A percentile compares a stretch with the other conserved stretches of the same genome.
phyloP scores from a whole-genome alignment of 1,284 basidiomycete genomes.

The Ustilago lituana region DNA sequence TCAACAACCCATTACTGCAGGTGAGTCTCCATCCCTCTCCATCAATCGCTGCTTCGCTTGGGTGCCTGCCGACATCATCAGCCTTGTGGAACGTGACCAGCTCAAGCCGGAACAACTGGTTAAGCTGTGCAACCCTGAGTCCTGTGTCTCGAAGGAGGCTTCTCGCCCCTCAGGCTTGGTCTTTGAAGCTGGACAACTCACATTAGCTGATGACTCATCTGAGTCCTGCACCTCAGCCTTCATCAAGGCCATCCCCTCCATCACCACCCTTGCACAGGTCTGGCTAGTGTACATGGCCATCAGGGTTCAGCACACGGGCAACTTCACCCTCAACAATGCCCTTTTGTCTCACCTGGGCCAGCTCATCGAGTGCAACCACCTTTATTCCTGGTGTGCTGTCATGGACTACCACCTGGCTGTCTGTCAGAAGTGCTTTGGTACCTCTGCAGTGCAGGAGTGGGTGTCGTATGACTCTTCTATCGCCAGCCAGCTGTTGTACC shows the following conservation, averaged over 20 bases:
- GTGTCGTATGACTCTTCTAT: no score
- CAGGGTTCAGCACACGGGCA: background rate
- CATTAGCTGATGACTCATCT: background rate
- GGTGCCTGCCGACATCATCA: background rate
- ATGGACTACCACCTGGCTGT: background rate
- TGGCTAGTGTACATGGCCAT: background rate
- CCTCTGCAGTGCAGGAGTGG: no score
- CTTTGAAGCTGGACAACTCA: no score
- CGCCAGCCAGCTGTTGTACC: no score
- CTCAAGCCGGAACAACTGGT: slow-evolving; percentile 1
- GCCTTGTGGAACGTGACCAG: background rate
- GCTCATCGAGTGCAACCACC: background rate
- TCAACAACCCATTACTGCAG: no score
- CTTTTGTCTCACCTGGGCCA: background rate
- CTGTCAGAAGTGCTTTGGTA: background rate
- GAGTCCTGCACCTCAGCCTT: background rate
- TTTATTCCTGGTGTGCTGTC: background rate
- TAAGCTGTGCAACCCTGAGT: background rate
- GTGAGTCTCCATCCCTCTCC: no score
- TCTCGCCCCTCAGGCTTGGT: no score
- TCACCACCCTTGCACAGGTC: background rate
- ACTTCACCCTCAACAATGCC: background rate
- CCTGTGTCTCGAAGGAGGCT: background rate
- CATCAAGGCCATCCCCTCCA: background rate
- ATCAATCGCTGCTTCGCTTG: no score